Base-by-base conservation (phyloP, 495 filamentous ascomycete genomes). In the Glonium stellatum region DNA sequence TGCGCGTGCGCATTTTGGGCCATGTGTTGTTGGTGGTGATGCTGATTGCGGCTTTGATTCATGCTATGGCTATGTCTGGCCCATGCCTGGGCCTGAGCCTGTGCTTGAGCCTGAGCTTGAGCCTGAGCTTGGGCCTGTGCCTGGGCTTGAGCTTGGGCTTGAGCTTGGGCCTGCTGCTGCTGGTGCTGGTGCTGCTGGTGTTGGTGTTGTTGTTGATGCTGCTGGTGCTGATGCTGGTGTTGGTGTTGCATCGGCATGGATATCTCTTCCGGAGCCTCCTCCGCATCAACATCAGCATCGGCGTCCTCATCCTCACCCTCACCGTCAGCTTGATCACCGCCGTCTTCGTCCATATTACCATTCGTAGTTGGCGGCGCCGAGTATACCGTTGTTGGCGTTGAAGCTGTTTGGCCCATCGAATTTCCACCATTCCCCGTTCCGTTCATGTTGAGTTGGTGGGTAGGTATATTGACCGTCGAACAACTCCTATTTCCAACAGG, bases 121-220 rank as follows among this genome's bases (percentile, higher is more conserved):
- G 58, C 58, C 22, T 52, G 46, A 2, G 59, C 59, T 25, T 61
- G 59, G 12, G 39, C 39, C 13, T 55, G 52, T 12, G 41, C 41
- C n/a, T 57, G 54, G n/a, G 54, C 54, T 18, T 57, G 37, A 8
- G 54, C 54, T 47, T 66, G 63, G 21, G 63, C 63, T 54, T 54
- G 51, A 12, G 41, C 41, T 35, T 47, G 54, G 9, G 54, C 54
- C 47, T 57, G 37, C 6, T 44, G 54, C 36, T 55, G 60, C 58
- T 25, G 62, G 53, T 56, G 60, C 61, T 52, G 70, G 69, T 6
- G 52, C 57, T 42, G 64, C 56, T 48, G 66, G 46, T 23, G 61
- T 52, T 13, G 58, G 60, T 46, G 72, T 64, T 18, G 59, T 54
- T 61, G 58, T 31, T 65, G 61, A 19, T 69, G 67, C 61, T 67